Conservation (phyloP, 371 early-diverging fungal species). For the Phascolomyces articulosus region DNA sequence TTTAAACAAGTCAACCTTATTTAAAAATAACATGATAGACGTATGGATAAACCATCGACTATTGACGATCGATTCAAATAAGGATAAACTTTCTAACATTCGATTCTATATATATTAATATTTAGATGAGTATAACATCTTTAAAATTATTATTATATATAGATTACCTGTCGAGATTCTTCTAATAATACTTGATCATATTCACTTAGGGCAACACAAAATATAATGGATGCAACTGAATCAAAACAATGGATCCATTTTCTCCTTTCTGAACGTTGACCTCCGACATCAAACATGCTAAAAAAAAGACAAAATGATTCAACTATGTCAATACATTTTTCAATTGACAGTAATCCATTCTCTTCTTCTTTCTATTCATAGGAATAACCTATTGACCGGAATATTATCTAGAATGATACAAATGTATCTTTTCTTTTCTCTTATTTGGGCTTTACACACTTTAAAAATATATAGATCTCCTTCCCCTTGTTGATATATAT, state of each 20-base stretch:
- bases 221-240: conserved; percentile 73
- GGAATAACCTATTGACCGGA: too few relatives aligned
- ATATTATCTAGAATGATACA: too few relatives aligned
- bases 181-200: conserved; percentile 79
- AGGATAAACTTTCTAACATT: conserved; percentile 76
- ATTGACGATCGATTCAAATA: conserved; percentile 83
- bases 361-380: too few relatives aligned
- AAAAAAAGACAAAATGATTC: too few relatives aligned
- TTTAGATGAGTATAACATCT: too few relatives aligned
- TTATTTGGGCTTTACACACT: too few relatives aligned
- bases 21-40: conserved; percentile 78
- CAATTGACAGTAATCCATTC: too few relatives aligned
- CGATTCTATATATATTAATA: conserved; percentile 66
- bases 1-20: conserved; percentile 82
- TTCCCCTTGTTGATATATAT: neutral
- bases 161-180: conserved; percentile 61
- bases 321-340: too few relatives aligned
- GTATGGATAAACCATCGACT: conserved; percentile 67
- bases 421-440: too few relatives aligned
- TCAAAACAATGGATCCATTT: conserved; percentile 95
- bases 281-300: conserved; percentile 75
- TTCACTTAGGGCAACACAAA: conserved; percentile 71
- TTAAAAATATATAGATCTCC: too few relatives aligned
- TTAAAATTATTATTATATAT: neutral
- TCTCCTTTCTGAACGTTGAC: conserved; percentile 83